A percentile compares a stretch with the other conserved stretches of the same genome.
These are phyloP conservation scores for Pseudozyma sp. DNA, from an alignment of 1,284 basidiomycete species.

Conservation along the genomic window DNA sequence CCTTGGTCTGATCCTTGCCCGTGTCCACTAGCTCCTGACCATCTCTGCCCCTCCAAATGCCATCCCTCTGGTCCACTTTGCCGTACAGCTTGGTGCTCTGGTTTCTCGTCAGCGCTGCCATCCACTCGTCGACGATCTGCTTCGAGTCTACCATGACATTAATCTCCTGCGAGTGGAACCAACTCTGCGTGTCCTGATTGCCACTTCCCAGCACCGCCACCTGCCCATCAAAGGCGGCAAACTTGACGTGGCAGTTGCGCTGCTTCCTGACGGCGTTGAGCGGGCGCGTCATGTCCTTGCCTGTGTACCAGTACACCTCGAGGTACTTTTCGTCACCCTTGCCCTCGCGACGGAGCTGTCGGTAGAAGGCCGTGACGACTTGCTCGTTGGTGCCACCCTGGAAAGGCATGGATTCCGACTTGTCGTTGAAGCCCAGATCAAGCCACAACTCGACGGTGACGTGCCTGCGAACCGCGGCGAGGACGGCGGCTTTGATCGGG, in stretches of 20 bases:
- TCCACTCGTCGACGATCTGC: slow-evolving; percentile 76
- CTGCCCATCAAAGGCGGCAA: slow-evolving; percentile 79
- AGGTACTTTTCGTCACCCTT: slow-evolving; percentile 72
- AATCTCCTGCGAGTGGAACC: slow-evolving; percentile 83
- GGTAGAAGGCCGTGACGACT: slow-evolving; percentile 77
- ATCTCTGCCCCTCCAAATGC: slow-evolving; percentile 76
- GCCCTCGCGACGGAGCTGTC: slow-evolving; percentile 57
- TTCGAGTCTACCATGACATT: slow-evolving; percentile 80
- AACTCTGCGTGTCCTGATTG: slow-evolving; percentile 76
- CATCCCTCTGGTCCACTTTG: slow-evolving; percentile 75
- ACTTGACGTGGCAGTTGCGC: slow-evolving; percentile 77
- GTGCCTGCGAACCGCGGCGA: slow-evolving; percentile 76
- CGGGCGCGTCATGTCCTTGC: slow-evolving; percentile 79
- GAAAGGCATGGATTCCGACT: slow-evolving; percentile 78
- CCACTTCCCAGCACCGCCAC: slow-evolving; percentile 79
- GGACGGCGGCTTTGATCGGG: slow-evolving; percentile 77
- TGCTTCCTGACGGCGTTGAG: slow-evolving; percentile 80
- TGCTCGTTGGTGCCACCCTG: slow-evolving; percentile 85
- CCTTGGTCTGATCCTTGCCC: slow-evolving; percentile 44
- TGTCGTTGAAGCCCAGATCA: slow-evolving; percentile 70
- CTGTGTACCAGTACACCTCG: slow-evolving; percentile 76
- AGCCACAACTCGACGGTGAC: slow-evolving; percentile 73
- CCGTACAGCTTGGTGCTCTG: slow-evolving; percentile 80
- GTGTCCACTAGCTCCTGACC: slow-evolving; percentile 58
- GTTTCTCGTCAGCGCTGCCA: slow-evolving; percentile 75